Percentiles rank a stretch among this genome's conserved stretches.
Evolutionary conservation across 352 stramenopile genomes (phyloP).

Genomic region (Paralagenidium karlingii): DNA sequence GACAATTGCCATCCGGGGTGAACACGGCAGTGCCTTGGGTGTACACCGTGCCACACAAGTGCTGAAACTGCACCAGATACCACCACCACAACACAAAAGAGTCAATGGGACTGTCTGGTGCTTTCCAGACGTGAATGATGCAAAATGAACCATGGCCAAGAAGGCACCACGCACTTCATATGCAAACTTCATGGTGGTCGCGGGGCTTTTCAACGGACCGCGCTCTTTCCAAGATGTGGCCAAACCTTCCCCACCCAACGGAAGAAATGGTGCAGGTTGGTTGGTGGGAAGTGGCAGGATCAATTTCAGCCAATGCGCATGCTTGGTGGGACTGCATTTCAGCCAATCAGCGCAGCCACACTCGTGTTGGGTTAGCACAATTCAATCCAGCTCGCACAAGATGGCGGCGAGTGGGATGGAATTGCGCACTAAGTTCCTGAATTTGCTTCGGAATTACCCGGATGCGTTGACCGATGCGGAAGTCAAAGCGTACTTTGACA

Average conservation of each 20-base stretch:
- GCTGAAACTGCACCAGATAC: conserved; percentile 73
- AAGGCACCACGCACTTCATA: conserved; percentile 38
- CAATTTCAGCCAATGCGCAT: conserved; percentile 5
- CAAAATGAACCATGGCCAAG: neutral
- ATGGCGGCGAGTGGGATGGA: too few relatives aligned
- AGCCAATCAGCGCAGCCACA: neutral
- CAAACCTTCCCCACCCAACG: too few relatives aligned
- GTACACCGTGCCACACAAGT: conserved; percentile 90
- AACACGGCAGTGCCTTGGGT: conserved; percentile 90
- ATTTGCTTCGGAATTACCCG: conserved; percentile 63
- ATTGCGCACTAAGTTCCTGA: conserved; percentile 35
- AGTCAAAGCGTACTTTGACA: conserved; percentile 70
- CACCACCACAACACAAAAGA: neutral
- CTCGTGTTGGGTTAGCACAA: neutral
- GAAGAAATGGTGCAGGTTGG: too few relatives aligned
- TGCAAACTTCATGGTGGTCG: conserved; percentile 69
- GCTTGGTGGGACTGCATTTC: conserved; percentile 8
- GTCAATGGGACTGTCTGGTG: neutral
- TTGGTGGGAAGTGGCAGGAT: conserved; percentile 1
- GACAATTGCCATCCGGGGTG: conserved; percentile 85
- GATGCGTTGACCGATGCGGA: conserved; percentile 69
- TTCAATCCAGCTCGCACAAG: too few relatives aligned
- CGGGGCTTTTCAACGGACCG: too few relatives aligned
- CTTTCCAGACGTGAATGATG: neutral
- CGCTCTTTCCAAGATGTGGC: too few relatives aligned